A percentile compares a stretch with the other conserved stretches of the same genome.
Evolutionary conservation across 1,284 basidiomycete genomes (phyloP).

Genomic region (Melanopsichium pennsylvanicum): DNA sequence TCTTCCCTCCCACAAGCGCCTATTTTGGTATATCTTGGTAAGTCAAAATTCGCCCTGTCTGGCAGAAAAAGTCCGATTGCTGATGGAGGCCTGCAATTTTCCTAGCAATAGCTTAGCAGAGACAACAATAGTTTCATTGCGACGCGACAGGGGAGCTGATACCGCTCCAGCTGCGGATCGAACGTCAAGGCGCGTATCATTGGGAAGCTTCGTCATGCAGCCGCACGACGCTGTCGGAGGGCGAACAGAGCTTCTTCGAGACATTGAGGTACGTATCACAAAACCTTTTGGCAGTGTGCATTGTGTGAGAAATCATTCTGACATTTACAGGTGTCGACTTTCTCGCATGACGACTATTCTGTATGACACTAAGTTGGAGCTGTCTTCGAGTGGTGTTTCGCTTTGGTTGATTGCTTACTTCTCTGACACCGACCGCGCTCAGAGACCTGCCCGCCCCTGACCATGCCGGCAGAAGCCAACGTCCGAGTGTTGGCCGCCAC

Average conservation of each 20-base stretch:
- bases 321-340: not conserved
- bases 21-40: constrained; percentile 24
- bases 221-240: constrained; percentile 11
- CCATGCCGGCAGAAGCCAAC: not conserved
- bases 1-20: constrained; percentile 4
- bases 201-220: constrained; percentile 20
- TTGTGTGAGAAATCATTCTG: not conserved
- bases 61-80: no score
- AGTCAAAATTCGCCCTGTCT: not conserved
- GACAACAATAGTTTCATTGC: constrained; percentile 3
- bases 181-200: not conserved
- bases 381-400: constrained; percentile 1
- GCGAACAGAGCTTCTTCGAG: constrained; percentile 5
- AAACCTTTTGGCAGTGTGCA: no score
- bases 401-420: constrained; percentile 14
- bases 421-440: not conserved
- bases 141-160: not conserved
- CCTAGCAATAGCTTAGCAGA: constrained; percentile 3
- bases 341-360: not conserved
- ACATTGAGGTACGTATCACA: constrained; percentile 11
- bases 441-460: not conserved
- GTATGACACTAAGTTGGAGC: no score
- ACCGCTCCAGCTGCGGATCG: not conserved
- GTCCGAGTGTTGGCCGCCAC: not conserved
- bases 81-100: not conserved